Conservation (phyloP, 1,284 basidiomycete species). For the Moesziomyces parantarcticus region DNA sequence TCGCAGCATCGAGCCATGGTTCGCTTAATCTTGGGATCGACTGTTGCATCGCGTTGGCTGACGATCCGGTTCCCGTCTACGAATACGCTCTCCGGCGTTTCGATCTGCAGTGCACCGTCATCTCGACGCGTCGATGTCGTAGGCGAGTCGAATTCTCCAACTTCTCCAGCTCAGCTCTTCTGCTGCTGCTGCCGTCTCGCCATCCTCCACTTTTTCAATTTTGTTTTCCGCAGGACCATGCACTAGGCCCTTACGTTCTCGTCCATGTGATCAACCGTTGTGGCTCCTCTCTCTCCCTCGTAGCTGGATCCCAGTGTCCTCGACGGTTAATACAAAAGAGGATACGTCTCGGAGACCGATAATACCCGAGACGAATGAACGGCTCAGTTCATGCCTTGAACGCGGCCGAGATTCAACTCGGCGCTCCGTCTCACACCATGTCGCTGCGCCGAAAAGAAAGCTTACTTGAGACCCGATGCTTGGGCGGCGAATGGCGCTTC, state of each 20-base stretch:
- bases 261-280: too few species aligned
- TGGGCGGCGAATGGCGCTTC: not conserved
- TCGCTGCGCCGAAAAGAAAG: not conserved
- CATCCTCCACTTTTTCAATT: not conserved
- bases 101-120: conserved; percentile 16
- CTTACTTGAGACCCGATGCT: not conserved
- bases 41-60: conserved; percentile 13
- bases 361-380: too few species aligned
- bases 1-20: not conserved
- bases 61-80: conserved; percentile 3
- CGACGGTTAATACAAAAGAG: too few species aligned
- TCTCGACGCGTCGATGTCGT: conserved; percentile 3
- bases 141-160: conserved; percentile 1
- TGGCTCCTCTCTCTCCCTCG: too few species aligned
- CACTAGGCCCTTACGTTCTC: too few species aligned
- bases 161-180: not conserved
- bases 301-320: too few species aligned
- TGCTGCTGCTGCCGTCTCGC: not conserved
- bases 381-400: too few species aligned
- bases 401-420: not conserved
- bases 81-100: not conserved
- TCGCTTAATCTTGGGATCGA: conserved; percentile 13
- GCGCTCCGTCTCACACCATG: too few species aligned
- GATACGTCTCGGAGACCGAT: too few species aligned
- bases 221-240: too few species aligned